Evolutionary conservation across 2,329 filamentous ascomycete species (phyloP), one percentile per base, ranked within the genome.

Genomic region (Stromatinia cepivora): DNA sequence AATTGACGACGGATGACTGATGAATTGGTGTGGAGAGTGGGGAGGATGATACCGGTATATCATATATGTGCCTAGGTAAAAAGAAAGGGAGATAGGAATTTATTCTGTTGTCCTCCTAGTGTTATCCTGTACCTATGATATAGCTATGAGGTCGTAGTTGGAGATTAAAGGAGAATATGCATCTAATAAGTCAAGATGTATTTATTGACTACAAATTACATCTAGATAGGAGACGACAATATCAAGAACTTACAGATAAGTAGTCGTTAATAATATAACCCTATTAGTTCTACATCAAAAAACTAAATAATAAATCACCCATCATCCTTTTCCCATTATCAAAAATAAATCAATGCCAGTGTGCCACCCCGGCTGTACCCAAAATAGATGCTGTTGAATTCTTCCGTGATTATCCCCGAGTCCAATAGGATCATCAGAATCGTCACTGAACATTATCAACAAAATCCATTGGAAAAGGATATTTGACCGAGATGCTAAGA

Each of bases 401-500:
- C 31, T 57, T 57, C 54, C 54, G 54, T 36, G 31, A 36, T 57
- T 57, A 36, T 57, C 54, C 31, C 54, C 31, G 54, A 57, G 36
- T 22, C 31, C 31, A 57, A 57, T 36, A 57, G 36, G 54, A 57
- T 57, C 54, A 36, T 22, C 54, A n/a, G 20, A 8, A 36, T 36
- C 4, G 5, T 57, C 15, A 57, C 54, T 57, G 9, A 39, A 57
- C 36, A 39, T 36, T 56, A 34, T 34, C 53, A 36, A 36, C 31
- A 17, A 56, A 56, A 56, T 34, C 20, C 28, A 36, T 36, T 17
- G 17, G 22, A 34, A 39, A 57, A 15, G 54, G 34, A 39, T 58
- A 58, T 58, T 58, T 39, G 56, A 39, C 56, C n/a, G 34, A 39
- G 56, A 58, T 39, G 31, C 15, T 57, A 20, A 39, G 31, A 39